Conservation (phyloP, 2,329 filamentous ascomycete species). For the Ophiostoma triangulosporum region DNA sequence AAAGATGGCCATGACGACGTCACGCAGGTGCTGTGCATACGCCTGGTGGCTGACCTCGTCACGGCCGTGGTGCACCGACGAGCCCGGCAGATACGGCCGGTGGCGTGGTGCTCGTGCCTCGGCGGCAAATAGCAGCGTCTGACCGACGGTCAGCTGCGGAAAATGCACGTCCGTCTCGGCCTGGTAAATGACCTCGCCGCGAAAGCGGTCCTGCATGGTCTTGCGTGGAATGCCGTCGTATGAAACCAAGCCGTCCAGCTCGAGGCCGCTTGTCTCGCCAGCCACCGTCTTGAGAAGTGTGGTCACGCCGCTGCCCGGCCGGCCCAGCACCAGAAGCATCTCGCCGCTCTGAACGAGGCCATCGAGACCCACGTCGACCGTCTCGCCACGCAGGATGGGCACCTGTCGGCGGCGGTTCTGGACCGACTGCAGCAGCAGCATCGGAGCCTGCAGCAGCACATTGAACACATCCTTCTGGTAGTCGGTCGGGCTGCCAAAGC, state of each 20-base stretch:
- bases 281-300: conserved; percentile 50
- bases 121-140: conserved; percentile 68
- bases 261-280: conserved; percentile 46
- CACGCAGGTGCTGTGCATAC: conserved; percentile 45
- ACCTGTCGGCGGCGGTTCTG: conserved; percentile 39
- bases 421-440: conserved; percentile 32
- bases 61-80: not conserved
- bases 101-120: conserved; percentile 51
- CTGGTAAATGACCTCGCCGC: conserved; percentile 44
- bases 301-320: conserved; percentile 44
- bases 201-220: conserved; percentile 23
- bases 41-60: conserved; percentile 23
- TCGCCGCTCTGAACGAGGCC: conserved; percentile 41
- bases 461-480: conserved; percentile 56
- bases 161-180: conserved; percentile 77
- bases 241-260: conserved; percentile 21
- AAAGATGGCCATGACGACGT: conserved; percentile 64
- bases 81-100: conserved; percentile 27
- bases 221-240: conserved; percentile 10
- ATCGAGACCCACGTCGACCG: not conserved
- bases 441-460: conserved; percentile 37
- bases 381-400: conserved; percentile 35
- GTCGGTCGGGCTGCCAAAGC: conserved; percentile 52
- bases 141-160: conserved; percentile 60
- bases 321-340: conserved; percentile 43